These are phyloP conservation scores for Apiotrichum porosum DNA, from an alignment of 1,284 basidiomycete genomes.

Conservation along the genomic window DNA sequence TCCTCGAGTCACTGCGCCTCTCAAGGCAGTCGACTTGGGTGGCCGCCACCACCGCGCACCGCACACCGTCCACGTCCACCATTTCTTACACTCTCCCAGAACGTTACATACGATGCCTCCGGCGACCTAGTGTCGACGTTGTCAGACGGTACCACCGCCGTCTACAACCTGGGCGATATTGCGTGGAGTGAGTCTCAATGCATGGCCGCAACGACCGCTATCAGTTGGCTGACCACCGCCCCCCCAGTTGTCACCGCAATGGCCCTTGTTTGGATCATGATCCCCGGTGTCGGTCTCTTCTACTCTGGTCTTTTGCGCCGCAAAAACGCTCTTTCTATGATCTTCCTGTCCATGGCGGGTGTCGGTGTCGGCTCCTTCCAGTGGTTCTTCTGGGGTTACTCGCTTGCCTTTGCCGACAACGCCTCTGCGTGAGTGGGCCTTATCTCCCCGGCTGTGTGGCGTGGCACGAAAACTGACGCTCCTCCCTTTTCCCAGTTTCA, in stretches of 20 bases:
- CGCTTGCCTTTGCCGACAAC: constrained; percentile 51
- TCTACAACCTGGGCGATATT: constrained; percentile 56
- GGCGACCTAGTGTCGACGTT: constrained; percentile 43
- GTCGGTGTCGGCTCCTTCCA: constrained; percentile 63
- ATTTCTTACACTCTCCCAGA: constrained; percentile 10
- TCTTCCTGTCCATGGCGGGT: constrained; percentile 75
- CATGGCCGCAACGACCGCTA: constrained; percentile 1
- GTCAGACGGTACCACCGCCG: constrained; percentile 42
- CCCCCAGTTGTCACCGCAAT: constrained; percentile 56
- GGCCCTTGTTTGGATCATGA: constrained; percentile 78
- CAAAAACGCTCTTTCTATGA: constrained; percentile 91
- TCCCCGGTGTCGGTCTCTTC: constrained; percentile 73
- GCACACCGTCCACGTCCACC: neutral
- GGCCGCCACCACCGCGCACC: neutral
- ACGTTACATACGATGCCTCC: constrained; percentile 43
- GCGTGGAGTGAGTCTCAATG: constrained; percentile 53
- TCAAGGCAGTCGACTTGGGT: no score
- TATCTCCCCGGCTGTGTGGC: constrained; percentile 1
- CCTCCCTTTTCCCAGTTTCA: constrained; percentile 39
- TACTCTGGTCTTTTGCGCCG: constrained; percentile 76
- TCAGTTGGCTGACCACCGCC: neutral
- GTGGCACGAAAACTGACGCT: neutral
- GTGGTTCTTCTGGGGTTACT: constrained; percentile 52
- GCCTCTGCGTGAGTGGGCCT: constrained; percentile 26
- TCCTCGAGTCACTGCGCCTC: no score